Evolutionary conservation across 1,284 basidiomycete genomes (phyloP).

Genomic region (Apiotrichum montevideense): DNA sequence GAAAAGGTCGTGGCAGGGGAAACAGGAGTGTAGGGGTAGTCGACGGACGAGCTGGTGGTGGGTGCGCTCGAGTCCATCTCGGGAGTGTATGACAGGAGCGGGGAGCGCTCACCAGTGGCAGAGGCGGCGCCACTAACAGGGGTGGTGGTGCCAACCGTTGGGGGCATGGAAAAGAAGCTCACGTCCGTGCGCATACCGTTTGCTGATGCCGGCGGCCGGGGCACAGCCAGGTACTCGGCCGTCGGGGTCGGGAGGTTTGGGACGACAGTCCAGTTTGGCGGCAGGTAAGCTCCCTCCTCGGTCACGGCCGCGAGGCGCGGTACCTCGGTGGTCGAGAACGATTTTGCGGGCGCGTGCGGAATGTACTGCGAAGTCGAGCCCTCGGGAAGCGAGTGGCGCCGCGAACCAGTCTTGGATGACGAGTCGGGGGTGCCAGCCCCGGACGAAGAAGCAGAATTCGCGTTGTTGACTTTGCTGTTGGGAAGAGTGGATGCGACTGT

Average conservation of each 20-base stretch:
- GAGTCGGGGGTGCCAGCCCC: background rate
- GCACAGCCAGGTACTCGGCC: conserved; percentile 12
- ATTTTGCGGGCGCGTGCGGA: conserved; percentile 8
- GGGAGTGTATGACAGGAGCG: conserved; percentile 9
- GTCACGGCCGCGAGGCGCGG: background rate
- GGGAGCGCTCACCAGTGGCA: conserved; percentile 2
- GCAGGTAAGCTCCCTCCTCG: conserved; percentile 5
- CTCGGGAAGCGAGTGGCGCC: conserved; percentile 17
- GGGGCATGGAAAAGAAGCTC: background rate
- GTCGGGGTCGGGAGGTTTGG: conserved; percentile 8
- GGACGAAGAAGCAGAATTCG: background rate
- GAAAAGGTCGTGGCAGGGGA: conserved; percentile 14
- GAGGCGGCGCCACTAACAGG: background rate
- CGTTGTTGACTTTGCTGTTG: background rate
- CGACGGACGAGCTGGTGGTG: conserved; percentile 3
- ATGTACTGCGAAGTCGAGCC: background rate
- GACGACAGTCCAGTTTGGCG: conserved; percentile 5
- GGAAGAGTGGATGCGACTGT: background rate
- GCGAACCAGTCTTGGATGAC: background rate
- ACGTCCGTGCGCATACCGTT: background rate
- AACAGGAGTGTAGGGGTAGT: conserved; percentile 19
- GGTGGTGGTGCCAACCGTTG: background rate
- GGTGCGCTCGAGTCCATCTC: conserved; percentile 4
- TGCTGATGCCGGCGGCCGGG: background rate
- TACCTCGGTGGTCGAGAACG: conserved; percentile 13